Percentiles rank a stretch among this genome's conserved stretches.
phyloP scores from a whole-genome alignment of 495 filamentous ascomycete genomes.

The Glonium stellatum region DNA sequence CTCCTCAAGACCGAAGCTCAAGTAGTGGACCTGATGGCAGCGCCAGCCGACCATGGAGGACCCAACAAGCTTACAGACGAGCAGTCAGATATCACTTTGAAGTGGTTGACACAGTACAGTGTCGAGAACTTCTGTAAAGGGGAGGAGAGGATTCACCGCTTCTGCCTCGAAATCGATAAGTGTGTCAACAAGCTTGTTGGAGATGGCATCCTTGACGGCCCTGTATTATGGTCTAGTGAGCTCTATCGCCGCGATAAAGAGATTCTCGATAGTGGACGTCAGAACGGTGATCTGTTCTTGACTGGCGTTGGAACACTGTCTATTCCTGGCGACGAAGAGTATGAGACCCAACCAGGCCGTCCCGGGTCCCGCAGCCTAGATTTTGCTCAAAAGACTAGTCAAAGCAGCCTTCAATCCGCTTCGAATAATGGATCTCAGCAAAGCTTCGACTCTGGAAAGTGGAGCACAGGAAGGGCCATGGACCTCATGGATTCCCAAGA shows the following conservation, averaged over 20 bases:
- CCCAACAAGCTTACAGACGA: slow-evolving; percentile 95
- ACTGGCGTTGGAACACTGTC: slow-evolving; percentile 45
- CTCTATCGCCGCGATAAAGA: slow-evolving; percentile 74
- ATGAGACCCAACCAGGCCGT: slow-evolving; percentile 31
- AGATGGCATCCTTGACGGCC: slow-evolving; percentile 76
- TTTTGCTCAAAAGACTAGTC: slow-evolving; percentile 36
- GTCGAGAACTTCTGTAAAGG: slow-evolving; percentile 94
- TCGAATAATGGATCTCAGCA: slow-evolving; percentile 54
- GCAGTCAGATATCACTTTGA: slow-evolving; percentile 76
- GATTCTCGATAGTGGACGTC: slow-evolving; percentile 61
- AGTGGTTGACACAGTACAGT: slow-evolving; percentile 73
- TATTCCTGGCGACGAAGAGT: slow-evolving; percentile 44
- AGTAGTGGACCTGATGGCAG: slow-evolving; percentile 79
- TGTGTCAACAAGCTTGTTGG: slow-evolving; percentile 83
- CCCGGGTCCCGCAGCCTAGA: slow-evolving; percentile 40
- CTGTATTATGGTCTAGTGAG: slow-evolving; percentile 88
- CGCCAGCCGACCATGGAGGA: slow-evolving; percentile 74
- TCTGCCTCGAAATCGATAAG: slow-evolving; percentile 82
- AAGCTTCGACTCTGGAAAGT: slow-evolving; percentile 62
- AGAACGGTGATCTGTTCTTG: slow-evolving; percentile 46
- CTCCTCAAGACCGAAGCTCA: slow-evolving; percentile 81
- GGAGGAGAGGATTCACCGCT: slow-evolving; percentile 90
- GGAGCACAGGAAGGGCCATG: slow-evolving; percentile 44
- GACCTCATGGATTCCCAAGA: slow-evolving; percentile 65
- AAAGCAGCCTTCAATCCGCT: slow-evolving; percentile 47